phyloP scores from a whole-genome alignment of 345 rosid species.

The Lumnitzera littorea region DNA sequence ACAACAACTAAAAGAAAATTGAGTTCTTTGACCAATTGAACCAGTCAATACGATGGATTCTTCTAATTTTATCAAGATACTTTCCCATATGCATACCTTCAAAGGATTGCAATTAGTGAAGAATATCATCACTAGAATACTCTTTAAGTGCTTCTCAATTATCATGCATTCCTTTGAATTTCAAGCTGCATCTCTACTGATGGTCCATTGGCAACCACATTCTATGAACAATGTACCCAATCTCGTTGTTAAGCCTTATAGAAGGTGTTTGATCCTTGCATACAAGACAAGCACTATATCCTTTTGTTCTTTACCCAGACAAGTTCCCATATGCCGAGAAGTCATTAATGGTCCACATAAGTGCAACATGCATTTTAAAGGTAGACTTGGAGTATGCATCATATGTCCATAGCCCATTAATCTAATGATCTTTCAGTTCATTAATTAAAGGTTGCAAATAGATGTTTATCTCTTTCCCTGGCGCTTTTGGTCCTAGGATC shows the following conservation, averaged over 20 bases:
- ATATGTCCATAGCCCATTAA: not conserved
- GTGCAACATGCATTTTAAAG: not conserved
- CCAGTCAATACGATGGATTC: not conserved
- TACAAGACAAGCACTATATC: not conserved
- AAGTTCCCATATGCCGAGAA: not conserved
- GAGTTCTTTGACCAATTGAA: not conserved
- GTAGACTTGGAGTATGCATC: not conserved
- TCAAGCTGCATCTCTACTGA: too few species aligned
- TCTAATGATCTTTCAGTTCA: too few species aligned
- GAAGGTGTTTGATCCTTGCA: too few species aligned
- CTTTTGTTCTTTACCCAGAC: slow-evolving; percentile 1
- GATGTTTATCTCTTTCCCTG: not conserved
- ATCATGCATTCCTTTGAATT: too few species aligned
- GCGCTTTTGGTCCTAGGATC: not conserved
- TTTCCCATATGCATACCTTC: not conserved
- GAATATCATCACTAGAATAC: not conserved
- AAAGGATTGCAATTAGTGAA: not conserved
- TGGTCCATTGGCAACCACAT: too few species aligned
- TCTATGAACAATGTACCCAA: too few species aligned
- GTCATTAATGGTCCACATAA: not conserved
- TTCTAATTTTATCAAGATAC: not conserved
- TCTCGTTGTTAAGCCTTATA: too few species aligned
- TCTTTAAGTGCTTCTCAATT: not conserved
- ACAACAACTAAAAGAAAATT: not conserved
- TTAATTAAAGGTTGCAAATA: too few species aligned